These are phyloP conservation scores for Pichia deserticola DNA, from an alignment of 805 yeast species.

Conservation along the genomic window DNA sequence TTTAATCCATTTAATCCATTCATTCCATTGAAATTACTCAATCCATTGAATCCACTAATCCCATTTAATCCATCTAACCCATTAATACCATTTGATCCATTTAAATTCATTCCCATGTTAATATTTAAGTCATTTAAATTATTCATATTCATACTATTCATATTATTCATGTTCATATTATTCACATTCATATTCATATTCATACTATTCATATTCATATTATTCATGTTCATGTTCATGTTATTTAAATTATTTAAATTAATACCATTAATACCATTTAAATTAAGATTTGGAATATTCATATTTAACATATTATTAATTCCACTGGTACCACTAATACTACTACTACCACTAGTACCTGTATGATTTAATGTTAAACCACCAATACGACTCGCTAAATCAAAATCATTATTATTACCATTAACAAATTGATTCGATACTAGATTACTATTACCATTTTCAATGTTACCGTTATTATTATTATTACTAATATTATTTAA, in stretches of 20 bases:
- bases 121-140: not conserved
- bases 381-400: constrained; percentile 15
- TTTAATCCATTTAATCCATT: constrained; percentile 1
- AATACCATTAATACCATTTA: not conserved
- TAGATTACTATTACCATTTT: not conserved
- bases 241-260: not conserved
- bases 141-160: not conserved
- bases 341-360: constrained; percentile 3
- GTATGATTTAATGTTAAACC: constrained; percentile 14
- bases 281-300: not conserved
- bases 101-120: not conserved
- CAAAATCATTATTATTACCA: constrained; percentile 4
- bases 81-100: not conserved
- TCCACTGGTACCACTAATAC: constrained; percentile 1
- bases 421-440: constrained; percentile 2
- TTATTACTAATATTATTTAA: no score
- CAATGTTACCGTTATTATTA: not conserved
- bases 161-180: not conserved
- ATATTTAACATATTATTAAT: not conserved
- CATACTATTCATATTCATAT: not conserved
- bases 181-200: constrained; percentile 1
- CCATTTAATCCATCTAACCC: constrained; percentile 4
- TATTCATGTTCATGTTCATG: not conserved
- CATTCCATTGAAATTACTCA: not conserved
- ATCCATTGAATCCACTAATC: not conserved